Base-by-base conservation (phyloP, 768 basidiomycete genomes). In the Postia placenta region DNA sequence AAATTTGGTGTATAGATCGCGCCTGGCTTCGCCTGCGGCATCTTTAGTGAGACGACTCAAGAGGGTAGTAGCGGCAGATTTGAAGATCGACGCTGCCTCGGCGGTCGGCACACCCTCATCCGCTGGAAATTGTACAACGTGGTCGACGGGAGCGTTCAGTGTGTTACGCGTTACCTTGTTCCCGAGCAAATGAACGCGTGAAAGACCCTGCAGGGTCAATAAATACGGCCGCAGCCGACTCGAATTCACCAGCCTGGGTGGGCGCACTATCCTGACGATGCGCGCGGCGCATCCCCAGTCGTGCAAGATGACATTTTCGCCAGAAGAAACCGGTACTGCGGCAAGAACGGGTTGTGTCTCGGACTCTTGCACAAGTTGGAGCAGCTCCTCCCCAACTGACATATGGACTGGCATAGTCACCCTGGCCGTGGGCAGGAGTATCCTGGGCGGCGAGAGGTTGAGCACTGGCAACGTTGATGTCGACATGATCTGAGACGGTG, bases 371-470 rank as follows among this genome's bases (percentile, higher is more conserved):
- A 87, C 76, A 55, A 88, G 75, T 0, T 79, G 67, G 30, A 87
- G 70, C 5, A 94, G 67, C 5, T 75, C 77, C 53, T 85, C 79
- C 19, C 83, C 87, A 28, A 83, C 72, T 20, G 74, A 55, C 17
- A 72, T 73, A 15, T 79, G 71, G 19, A 94, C 74, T 0, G 85
- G 81, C 50, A 92, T 65, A 0, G 86, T 82, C 38, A 87, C 70
- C 12, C 81, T 70, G 0, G 85, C 79, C 6, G 79, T 80, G 0
- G 92, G 92, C 11, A 91, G 77, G 30, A 93, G 79, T 49, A 93
- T 68, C 39, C 80, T 68, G 0, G 92, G 92, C 53, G 84, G 72
- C 0, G 80, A 74, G 24, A 94, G 78, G 4, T 79, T 73, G 41
- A 94, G 72, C 24, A 92, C 69, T 3, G 84, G 81, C 5, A 93